Evolutionary conservation across 805 yeast species (phyloP).

Genomic region (Candida qinlingensis): DNA sequence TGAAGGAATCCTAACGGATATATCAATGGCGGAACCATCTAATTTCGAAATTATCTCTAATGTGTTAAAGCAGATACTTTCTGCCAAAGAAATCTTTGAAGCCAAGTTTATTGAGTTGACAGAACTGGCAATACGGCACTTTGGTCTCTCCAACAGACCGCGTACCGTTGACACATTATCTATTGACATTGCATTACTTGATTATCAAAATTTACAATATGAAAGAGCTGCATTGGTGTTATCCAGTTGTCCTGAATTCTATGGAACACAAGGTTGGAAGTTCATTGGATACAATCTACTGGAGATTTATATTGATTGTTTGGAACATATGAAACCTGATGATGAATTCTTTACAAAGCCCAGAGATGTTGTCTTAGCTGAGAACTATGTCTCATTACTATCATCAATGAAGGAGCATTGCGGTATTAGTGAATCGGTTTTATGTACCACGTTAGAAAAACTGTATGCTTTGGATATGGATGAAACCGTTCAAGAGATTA

Average conservation of each 20-base stretch:
- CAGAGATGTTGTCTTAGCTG: conserved; percentile 6
- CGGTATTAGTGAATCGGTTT: neutral
- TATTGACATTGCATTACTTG: conserved; percentile 71
- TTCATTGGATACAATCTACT: conserved; percentile 61
- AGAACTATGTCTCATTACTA: conserved; percentile 8
- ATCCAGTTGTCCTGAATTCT: conserved; percentile 63
- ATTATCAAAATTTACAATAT: conserved; percentile 52
- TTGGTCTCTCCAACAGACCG: conserved; percentile 45
- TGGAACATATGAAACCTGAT: conserved; percentile 36
- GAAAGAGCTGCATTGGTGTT: conserved; percentile 58
- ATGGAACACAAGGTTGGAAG: conserved; percentile 70
- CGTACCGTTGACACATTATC: conserved; percentile 70
- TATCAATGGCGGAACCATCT: neutral
- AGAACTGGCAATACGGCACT: conserved; percentile 47
- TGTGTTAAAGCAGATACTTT: conserved; percentile 22
- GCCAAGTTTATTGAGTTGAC: conserved; percentile 48
- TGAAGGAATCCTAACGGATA: conserved; percentile 26
- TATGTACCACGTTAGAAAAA: conserved; percentile 1
- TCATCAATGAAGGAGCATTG: conserved; percentile 1
- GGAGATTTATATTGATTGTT: conserved; percentile 63
- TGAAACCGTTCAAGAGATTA: neutral
- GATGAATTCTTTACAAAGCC: conserved; percentile 18
- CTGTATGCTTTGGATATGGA: neutral
- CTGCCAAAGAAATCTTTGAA: conserved; percentile 31
- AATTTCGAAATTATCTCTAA: conserved; percentile 7